Evolutionary conservation across 306 rosid species (phyloP).

Genomic region (Quercus glauca): DNA sequence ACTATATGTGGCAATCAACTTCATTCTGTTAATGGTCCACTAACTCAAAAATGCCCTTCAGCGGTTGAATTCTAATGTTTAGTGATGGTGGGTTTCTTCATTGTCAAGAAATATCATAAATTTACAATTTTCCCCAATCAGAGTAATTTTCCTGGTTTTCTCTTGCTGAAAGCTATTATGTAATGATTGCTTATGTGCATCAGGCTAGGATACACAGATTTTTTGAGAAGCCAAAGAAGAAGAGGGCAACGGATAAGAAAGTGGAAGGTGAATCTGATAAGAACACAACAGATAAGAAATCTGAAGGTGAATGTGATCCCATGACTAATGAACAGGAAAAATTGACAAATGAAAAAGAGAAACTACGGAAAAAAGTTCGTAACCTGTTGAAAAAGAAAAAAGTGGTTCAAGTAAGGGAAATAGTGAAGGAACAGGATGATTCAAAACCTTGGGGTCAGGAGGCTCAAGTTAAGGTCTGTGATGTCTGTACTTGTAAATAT

Average conservation of each 20-base stretch:
- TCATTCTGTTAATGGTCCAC: not conserved
- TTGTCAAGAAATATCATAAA: not conserved
- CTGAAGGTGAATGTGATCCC: conserved; percentile 38
- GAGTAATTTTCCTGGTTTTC: conserved; percentile 14
- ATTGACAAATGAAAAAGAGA: conserved; percentile 28
- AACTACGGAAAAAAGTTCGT: conserved; percentile 49
- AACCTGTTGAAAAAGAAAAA: conserved; percentile 62
- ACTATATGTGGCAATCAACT: not conserved
- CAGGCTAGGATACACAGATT: conserved; percentile 73
- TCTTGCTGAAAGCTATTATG: conserved; percentile 4
- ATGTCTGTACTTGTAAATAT: conserved; percentile 10
- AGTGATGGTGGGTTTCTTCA: not conserved
- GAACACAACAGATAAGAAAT: conserved; percentile 17
- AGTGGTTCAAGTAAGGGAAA: conserved; percentile 46
- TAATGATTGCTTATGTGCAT: conserved; percentile 17
- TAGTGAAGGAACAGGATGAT: conserved; percentile 56
- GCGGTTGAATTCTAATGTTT: not conserved
- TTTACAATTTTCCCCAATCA: not conserved
- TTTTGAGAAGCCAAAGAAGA: conserved; percentile 57
- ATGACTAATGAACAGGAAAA: conserved; percentile 25
- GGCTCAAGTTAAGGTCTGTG: conserved; percentile 88
- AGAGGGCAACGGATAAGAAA: conserved; percentile 26
- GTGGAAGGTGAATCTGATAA: conserved; percentile 38
- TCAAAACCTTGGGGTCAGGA: conserved; percentile 90
- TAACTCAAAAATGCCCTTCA: not conserved